phyloP scores from a whole-genome alignment of 805 yeast genomes.

The Candida cerambycidarum region DNA sequence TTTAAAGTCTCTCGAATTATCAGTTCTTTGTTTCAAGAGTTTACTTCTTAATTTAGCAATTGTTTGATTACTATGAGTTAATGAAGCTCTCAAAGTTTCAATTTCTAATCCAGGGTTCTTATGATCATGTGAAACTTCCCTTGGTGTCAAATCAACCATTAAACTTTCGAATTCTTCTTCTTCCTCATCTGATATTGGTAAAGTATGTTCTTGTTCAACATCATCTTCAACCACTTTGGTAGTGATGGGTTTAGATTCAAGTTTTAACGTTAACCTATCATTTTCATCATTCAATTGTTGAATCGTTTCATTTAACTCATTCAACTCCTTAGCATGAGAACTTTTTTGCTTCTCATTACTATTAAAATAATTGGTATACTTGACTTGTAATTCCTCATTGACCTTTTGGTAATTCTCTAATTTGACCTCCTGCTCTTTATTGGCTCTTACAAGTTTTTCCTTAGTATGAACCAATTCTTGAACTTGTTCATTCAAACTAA shows the following conservation, averaged over 20 bases:
- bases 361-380: conserved; percentile 40
- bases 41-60: conserved; percentile 59
- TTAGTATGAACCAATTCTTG: conserved; percentile 40
- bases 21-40: conserved; percentile 41
- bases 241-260: conserved; percentile 8
- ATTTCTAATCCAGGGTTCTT: conserved; percentile 53
- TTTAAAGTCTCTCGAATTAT: conserved; percentile 7
- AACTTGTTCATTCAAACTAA: conserved; percentile 44
- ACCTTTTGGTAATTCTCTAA: conserved; percentile 39
- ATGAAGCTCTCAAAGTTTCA: conserved; percentile 64
- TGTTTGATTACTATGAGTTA: conserved; percentile 62
- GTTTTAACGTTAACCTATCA: conserved; percentile 50
- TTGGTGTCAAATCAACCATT: conserved; percentile 27
- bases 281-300: conserved; percentile 69
- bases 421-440: conserved; percentile 34
- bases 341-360: conserved; percentile 37
- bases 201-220: not conserved
- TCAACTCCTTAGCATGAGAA: conserved; percentile 41
- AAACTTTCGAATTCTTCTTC: conserved; percentile 30
- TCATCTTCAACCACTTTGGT: not conserved
- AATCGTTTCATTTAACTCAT: conserved; percentile 50
- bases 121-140: conserved; percentile 31
- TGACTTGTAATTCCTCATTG: conserved; percentile 46
- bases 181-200: conserved; percentile 7
- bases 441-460: conserved; percentile 31